phyloP scores from a whole-genome alignment of 106 monocot genomes.

The Amphibolis antarctica region DNA sequence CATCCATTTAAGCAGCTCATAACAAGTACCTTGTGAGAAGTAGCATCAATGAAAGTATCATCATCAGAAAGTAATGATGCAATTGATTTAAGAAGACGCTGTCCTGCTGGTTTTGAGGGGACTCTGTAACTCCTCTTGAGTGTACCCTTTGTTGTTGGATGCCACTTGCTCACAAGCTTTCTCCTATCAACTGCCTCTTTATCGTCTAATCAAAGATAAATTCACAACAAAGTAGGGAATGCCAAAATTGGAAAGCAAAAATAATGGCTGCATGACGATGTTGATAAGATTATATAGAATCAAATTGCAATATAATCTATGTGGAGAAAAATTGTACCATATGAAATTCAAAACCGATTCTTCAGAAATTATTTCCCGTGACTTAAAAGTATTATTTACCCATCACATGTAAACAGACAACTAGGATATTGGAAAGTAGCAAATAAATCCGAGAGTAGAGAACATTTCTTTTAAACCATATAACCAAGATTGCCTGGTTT shows the following conservation, averaged over 20 bases:
- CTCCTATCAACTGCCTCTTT: conserved; percentile 58
- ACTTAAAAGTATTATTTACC: no score
- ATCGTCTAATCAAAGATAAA: conserved; percentile 22
- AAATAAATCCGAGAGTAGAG: no score
- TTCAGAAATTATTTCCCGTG: no score
- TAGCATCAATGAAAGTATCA: conserved; percentile 72
- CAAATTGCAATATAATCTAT: no score
- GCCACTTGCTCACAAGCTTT: conserved; percentile 88
- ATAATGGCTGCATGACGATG: not conserved
- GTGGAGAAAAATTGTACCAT: no score
- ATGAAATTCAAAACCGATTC: no score
- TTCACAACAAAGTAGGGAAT: not conserved
- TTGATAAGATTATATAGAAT: no score
- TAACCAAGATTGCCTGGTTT: no score
- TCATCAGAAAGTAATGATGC: conserved; percentile 84
- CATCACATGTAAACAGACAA: no score
- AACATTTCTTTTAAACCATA: no score
- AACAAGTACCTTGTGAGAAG: conserved; percentile 65
- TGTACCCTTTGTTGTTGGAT: conserved; percentile 88
- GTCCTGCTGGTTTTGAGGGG: conserved; percentile 68
- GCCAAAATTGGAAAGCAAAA: not conserved
- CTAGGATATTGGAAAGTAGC: no score
- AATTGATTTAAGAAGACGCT: conserved; percentile 69
- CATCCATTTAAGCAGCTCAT: no score
- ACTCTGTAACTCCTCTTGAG: conserved; percentile 82